Base-by-base conservation (phyloP, 305 asterid genomes). In the Andrographis paniculata region DNA sequence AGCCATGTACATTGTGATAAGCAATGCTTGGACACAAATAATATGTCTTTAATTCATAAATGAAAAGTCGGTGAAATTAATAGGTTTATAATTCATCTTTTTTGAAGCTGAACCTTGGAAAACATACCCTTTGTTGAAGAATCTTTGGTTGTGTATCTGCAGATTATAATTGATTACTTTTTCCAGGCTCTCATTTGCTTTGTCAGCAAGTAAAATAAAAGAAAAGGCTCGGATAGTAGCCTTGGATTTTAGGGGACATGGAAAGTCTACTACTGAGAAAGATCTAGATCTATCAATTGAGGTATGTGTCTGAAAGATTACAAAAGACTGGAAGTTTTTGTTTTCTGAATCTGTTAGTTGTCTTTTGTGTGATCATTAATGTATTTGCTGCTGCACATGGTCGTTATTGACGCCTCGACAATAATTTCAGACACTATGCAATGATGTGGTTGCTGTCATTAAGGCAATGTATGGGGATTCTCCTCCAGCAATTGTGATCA, bases 231-330 rank as follows among this genome's bases (percentile, higher is more conserved):
- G 78, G 55, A 71, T 86, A 37, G 78, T 86, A 33, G 92, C 96
- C 52, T 53, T 91, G 89, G 98, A 91, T 75, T 60, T 91, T 59
- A 81, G 98, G 67, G 98, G 94, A 57, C 98, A 91, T 58, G 98
- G 98, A 54, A 91, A 86, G 65, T 74, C 98, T 42, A 50, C 53
- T 66, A 76, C 96, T 1, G 87, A 80, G 41, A 77, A 86, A 68
- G 98, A 91, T 60, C 65, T 80, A 45, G 92, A 91, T 66, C 74
- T 91, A 51, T 83, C 95, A 56, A 59, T 83, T 71, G 94, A 79
- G 94, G 94, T 89, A 67, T 59, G 30, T 24, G 28, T 44, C 46
- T 63, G 20, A 52, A 44, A 30, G 21, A 41, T 22, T 47, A 16
- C 44, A 21, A 50, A 31, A 22, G 35, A 51, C 48, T 48, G 45